Percentiles rank a stretch among this genome's conserved stretches.
Evolutionary conservation across 176 grass and related monocot genomes (phyloP).

Genomic region (Pontederia crassipes): DNA sequence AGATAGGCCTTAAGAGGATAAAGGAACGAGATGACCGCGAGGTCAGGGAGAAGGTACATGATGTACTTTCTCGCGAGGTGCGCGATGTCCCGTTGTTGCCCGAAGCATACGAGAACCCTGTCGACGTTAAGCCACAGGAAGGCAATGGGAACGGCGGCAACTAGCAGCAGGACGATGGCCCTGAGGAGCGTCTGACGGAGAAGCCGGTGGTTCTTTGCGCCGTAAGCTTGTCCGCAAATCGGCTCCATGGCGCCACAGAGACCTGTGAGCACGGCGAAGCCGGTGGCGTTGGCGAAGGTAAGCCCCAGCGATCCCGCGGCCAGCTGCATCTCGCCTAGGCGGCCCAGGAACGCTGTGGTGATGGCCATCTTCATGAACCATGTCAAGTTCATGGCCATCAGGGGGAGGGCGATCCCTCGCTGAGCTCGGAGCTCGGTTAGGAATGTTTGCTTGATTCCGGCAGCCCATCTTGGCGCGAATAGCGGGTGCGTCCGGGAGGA

Average conservation of each 20-base stretch:
- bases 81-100: constrained; percentile 61
- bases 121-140: constrained; percentile 69
- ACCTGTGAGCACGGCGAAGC: constrained; percentile 67
- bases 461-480: constrained; percentile 5
- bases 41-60: constrained; percentile 51
- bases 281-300: constrained; percentile 83
- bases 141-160: constrained; percentile 45
- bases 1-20: constrained; percentile 70
- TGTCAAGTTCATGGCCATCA: constrained; percentile 63
- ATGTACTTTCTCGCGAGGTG: constrained; percentile 30
- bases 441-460: constrained; percentile 5
- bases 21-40: constrained; percentile 51
- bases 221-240: constrained; percentile 89
- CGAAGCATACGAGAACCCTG: constrained; percentile 45
- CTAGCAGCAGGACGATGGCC: constrained; percentile 41
- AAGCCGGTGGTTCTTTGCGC: constrained; percentile 54
- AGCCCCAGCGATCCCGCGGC: constrained; percentile 68
- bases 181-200: constrained; percentile 56
- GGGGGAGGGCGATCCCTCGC: constrained; percentile 59
- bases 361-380: constrained; percentile 69
- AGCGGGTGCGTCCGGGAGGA: too few relatives aligned
- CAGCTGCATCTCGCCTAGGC: constrained; percentile 59
- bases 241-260: constrained; percentile 87
- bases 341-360: constrained; percentile 70
- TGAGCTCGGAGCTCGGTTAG: constrained; percentile 43